Percentiles rank a stretch among this genome's conserved stretches.
Evolutionary conservation across 345 rosid genomes (phyloP).

Genomic region (Cardamine chenopodiifolia): DNA sequence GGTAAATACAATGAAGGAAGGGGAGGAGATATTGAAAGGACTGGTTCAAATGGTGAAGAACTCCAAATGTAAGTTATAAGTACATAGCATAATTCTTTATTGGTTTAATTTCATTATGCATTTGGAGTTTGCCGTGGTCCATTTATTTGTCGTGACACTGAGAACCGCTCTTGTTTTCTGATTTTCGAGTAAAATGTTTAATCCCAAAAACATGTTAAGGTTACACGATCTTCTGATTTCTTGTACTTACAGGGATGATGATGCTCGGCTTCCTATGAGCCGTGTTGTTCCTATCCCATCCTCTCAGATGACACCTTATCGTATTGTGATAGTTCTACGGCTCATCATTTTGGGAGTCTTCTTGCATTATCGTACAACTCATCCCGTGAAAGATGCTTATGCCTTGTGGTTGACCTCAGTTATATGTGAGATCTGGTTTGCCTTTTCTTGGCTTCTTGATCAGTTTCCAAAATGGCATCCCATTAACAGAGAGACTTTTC

Average conservation of each 20-base stretch:
- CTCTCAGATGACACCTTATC: conserved; percentile 76
- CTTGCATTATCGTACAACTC: conserved; percentile 85
- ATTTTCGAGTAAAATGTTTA: not conserved
- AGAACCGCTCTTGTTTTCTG: too few relatives aligned
- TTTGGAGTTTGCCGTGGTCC: not conserved
- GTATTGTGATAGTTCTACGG: conserved; percentile 73
- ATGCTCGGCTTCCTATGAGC: conserved; percentile 82
- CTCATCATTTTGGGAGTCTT: conserved; percentile 91
- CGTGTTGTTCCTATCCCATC: conserved; percentile 81
- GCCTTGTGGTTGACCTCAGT: conserved; percentile 88
- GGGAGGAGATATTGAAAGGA: conserved; percentile 78
- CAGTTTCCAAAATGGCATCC: conserved; percentile 98
- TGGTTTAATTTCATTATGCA: not conserved
- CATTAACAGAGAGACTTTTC: conserved; percentile 87
- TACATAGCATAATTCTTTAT: not conserved
- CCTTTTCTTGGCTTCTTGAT: conserved; percentile 96
- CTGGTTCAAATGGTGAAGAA: conserved; percentile 95
- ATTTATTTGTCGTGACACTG: conserved; percentile 35
- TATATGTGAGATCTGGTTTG: conserved; percentile 99
- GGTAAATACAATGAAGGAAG: conserved; percentile 77
- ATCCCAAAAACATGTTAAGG: not conserved
- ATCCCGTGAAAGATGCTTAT: conserved; percentile 88
- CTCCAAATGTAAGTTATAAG: conserved; percentile 78
- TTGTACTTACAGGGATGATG: conserved; percentile 71
- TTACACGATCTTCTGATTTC: not conserved